A percentile compares a stretch with the other conserved stretches of the same genome.
Conservation (phyloP, 192 early-diverging fungal genomes). For the Coemansia sp. region DNA sequence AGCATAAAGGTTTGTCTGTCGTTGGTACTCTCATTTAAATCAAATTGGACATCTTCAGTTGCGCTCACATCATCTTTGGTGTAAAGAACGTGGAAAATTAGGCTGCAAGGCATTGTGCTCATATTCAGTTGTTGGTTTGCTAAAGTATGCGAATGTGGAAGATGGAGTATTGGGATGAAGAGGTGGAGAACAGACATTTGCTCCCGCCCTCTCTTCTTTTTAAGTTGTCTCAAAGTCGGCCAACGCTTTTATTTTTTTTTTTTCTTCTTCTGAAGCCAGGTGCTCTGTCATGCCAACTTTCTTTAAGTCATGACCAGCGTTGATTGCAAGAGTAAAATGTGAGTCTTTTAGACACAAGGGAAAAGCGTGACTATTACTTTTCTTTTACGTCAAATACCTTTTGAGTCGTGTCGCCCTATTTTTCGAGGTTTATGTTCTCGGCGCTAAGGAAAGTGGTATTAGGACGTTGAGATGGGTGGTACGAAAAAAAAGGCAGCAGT, state of each 20-base stretch:
- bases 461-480: background rate
- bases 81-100: too few relatives aligned
- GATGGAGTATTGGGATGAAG: background rate
- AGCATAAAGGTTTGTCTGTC: too few relatives aligned
- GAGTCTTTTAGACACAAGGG: background rate
- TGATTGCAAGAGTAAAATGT: background rate
- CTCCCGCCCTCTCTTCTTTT: background rate
- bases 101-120: too few relatives aligned
- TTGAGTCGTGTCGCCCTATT: background rate
- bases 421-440: background rate
- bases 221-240: constrained; percentile 1
- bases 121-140: too few relatives aligned
- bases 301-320: background rate
- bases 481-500: too few relatives aligned
- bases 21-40: too few relatives aligned
- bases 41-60: too few relatives aligned
- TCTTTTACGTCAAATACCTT: background rate
- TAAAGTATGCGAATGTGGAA: background rate
- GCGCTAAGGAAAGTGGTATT: background rate
- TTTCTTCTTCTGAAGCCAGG: background rate
- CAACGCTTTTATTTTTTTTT: background rate
- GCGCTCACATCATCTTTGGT: too few relatives aligned
- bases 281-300: background rate
- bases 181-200: background rate
- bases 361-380: background rate